These are phyloP conservation scores for Pontederia paniculata DNA, from an alignment of 176 grass and related monocot genomes.

Conservation along the genomic window DNA sequence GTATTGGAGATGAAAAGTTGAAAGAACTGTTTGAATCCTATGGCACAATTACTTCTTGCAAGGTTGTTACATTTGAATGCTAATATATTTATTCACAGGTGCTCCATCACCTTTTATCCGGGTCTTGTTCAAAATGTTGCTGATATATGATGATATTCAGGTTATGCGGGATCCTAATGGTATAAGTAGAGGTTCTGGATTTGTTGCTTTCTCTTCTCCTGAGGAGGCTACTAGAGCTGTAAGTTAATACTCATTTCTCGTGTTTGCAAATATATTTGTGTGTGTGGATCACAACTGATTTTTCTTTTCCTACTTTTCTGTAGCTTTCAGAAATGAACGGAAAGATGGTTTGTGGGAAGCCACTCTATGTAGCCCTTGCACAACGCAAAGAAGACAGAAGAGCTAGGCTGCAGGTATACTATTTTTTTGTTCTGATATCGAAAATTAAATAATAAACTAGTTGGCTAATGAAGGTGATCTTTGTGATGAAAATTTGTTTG, in stretches of 20 bases:
- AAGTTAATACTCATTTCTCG: conserved; percentile 13
- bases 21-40: conserved; percentile 34
- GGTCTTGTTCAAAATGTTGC: no score
- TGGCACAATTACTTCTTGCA: conserved; percentile 49
- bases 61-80: conserved; percentile 17
- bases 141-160: conserved; percentile 6
- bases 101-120: neutral
- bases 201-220: conserved; percentile 44
- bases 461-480: no score
- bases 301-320: neutral
- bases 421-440: no score
- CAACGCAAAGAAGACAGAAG: conserved; percentile 57
- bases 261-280: no score
- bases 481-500: no score
- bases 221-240: conserved; percentile 47
- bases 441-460: no score
- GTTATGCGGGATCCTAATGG: conserved; percentile 50
- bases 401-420: conserved; percentile 46
- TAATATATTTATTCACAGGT: neutral
- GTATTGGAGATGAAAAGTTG: conserved; percentile 38
- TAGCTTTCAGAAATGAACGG: conserved; percentile 41
- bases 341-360: conserved; percentile 47
- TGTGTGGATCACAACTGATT: no score
- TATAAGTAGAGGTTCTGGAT: conserved; percentile 56
- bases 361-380: conserved; percentile 53